Evolutionary conservation across 768 basidiomycete genomes (phyloP).

Genomic region (Mycena albidolilacea): DNA sequence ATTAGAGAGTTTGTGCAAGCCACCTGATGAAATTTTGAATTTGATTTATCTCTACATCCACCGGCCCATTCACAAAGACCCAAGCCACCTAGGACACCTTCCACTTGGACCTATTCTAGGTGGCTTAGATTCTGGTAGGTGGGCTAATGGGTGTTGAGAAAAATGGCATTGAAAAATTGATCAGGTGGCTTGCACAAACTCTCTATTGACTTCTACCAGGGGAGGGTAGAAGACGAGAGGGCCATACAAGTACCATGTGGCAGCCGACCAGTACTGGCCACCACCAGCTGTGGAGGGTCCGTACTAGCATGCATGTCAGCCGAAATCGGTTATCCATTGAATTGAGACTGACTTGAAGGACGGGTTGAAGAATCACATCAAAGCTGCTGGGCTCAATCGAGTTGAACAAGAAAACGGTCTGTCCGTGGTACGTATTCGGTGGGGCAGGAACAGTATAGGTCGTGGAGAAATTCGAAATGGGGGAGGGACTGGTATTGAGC

Average conservation of each 20-base stretch:
- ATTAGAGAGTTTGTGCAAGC: too few relatives aligned
- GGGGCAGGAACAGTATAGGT: constrained; percentile 43
- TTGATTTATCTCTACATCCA: too few relatives aligned
- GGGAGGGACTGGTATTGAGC: constrained; percentile 35
- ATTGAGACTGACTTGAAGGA: constrained; percentile 9
- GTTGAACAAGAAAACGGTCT: constrained; percentile 45
- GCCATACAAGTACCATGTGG: constrained; percentile 38
- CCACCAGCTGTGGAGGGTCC: constrained; percentile 44
- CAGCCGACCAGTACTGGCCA: constrained; percentile 45
- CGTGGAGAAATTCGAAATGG: constrained; percentile 39
- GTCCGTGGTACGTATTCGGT: constrained; percentile 37
- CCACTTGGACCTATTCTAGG: too few relatives aligned
- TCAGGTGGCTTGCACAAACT: too few relatives aligned
- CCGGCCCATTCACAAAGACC: too few relatives aligned
- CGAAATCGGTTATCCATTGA: background rate
- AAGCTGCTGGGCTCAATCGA: constrained; percentile 27
- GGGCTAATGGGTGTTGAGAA: too few relatives aligned
- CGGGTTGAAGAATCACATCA: constrained; percentile 41
- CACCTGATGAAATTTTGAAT: too few relatives aligned
- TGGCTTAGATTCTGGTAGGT: too few relatives aligned
- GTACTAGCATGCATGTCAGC: constrained; percentile 31
- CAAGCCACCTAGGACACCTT: too few relatives aligned
- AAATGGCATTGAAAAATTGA: too few relatives aligned
- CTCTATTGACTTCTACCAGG: background rate
- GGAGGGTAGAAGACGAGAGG: constrained; percentile 2